Evolutionary conservation across 345 rosid species (phyloP).

Genomic region (Brassica carinata): DNA sequence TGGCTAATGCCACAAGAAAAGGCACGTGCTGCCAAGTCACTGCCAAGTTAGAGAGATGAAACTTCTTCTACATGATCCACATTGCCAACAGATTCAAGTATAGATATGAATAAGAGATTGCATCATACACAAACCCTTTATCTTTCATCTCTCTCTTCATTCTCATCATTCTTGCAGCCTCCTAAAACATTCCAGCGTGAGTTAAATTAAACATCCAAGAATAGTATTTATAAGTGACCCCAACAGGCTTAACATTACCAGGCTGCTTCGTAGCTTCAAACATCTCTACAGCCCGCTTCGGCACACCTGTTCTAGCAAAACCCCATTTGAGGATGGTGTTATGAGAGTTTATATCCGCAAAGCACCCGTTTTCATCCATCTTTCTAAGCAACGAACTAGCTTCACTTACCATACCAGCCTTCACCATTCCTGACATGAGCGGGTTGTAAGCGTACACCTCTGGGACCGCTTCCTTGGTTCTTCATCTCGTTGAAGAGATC

Average conservation of each 20-base stretch:
- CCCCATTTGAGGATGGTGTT: constrained; percentile 73
- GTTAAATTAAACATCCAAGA: too few species aligned
- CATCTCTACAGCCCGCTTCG: constrained; percentile 65
- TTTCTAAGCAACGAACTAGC: constrained; percentile 70
- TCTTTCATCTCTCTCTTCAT: too few species aligned
- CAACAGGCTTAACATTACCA: too few species aligned
- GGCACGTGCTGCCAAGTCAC: constrained; percentile 12
- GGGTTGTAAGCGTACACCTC: constrained; percentile 88
- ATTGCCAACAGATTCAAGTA: constrained; percentile 22
- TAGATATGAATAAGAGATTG: constrained; percentile 59
- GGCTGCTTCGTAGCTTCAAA: constrained; percentile 17
- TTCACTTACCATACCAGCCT: constrained; percentile 77
- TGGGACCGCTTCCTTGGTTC: constrained; percentile 62
- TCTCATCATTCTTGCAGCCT: constrained; percentile 70
- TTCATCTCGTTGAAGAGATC: constrained; percentile 88
- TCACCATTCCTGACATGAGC: constrained; percentile 89
- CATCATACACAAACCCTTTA: constrained; percentile 73
- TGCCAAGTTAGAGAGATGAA: constrained; percentile 26
- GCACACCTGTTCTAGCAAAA: constrained; percentile 68
- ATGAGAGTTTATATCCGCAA: constrained; percentile 71
- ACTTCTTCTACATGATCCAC: constrained; percentile 53
- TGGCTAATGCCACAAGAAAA: not conserved
- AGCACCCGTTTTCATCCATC: constrained; percentile 73
- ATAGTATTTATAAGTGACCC: too few species aligned
- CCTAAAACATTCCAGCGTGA: constrained; percentile 76